phyloP scores from a whole-genome alignment of 805 yeast species.

The Candida endomychidarum region DNA sequence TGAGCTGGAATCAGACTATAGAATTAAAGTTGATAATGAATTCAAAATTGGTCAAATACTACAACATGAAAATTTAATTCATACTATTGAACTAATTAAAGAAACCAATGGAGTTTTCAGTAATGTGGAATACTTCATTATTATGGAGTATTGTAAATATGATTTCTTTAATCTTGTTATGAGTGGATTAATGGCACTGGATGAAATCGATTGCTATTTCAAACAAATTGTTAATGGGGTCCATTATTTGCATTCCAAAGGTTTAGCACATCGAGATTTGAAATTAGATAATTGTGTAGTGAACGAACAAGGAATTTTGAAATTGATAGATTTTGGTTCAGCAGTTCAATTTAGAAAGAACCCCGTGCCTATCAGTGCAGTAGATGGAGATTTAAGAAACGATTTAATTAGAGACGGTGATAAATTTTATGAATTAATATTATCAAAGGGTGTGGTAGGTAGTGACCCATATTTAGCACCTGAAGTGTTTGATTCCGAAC shows the following conservation, averaged over 20 bases:
- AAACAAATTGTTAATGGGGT: conserved; percentile 80
- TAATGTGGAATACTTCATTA: conserved; percentile 53
- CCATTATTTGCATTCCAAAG: conserved; percentile 70
- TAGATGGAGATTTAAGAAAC: not conserved
- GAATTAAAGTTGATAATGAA: conserved; percentile 77
- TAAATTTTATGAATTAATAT: conserved; percentile 49
- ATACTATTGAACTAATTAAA: conserved; percentile 74
- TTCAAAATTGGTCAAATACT: conserved; percentile 77
- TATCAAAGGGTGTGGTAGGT: conserved; percentile 86
- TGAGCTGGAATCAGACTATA: conserved; percentile 69
- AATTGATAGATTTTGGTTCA: conserved; percentile 91
- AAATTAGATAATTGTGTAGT: conserved; percentile 94
- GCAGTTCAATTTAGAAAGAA: conserved; percentile 80
- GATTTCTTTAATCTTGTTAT: conserved; percentile 93
- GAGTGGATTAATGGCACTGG: conserved; percentile 73
- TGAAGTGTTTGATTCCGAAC: conserved; percentile 58
- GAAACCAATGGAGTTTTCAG: conserved; percentile 43
- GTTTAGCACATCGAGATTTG: conserved; percentile 90
- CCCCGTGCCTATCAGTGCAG: conserved; percentile 4
- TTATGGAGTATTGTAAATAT: conserved; percentile 91
- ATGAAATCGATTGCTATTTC: conserved; percentile 78
- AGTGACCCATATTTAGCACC: conserved; percentile 96
- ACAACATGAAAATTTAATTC: conserved; percentile 72
- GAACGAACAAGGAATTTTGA: conserved; percentile 67
- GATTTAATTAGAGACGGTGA: conserved; percentile 25